Conservation (phyloP, 1,139 yeast species). For the Candida sp. region DNA sequence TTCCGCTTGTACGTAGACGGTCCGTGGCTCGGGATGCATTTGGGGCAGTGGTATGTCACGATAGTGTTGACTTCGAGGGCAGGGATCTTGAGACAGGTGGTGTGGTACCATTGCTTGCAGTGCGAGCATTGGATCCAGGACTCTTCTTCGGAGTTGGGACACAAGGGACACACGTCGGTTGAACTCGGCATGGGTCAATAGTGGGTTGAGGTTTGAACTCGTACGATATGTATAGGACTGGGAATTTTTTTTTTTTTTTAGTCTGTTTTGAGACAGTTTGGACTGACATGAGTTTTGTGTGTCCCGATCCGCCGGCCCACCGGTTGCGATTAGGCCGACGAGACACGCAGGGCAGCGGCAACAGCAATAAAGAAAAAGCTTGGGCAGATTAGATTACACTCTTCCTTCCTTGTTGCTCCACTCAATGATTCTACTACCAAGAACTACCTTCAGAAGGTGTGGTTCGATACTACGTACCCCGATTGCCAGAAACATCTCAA, state of each 20-base stretch:
- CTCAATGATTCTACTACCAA: not conserved
- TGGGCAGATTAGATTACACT: no score
- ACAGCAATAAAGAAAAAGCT: not conserved
- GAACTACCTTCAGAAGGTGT: not conserved
- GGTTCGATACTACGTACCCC: not conserved
- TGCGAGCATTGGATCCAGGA: constrained; percentile 67
- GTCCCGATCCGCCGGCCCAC: not conserved
- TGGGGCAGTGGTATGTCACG: constrained; percentile 58
- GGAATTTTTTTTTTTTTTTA: not conserved
- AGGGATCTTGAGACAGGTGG: constrained; percentile 49
- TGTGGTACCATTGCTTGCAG: constrained; percentile 69
- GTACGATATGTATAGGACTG: not conserved
- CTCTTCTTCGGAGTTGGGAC: constrained; percentile 18
- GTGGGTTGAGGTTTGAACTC: not conserved
- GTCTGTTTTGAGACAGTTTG: not conserved
- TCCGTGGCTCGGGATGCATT: constrained; percentile 51
- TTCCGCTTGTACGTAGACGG: constrained; percentile 58
- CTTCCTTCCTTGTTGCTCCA: not conserved
- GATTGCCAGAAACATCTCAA: not conserved
- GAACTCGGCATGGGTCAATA: constrained; percentile 11
- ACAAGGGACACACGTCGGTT: constrained; percentile 22
- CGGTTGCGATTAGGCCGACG: no score
- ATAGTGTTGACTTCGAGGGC: constrained; percentile 40
- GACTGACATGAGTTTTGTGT: not conserved
- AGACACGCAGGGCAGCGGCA: not conserved